Percentiles rank a stretch among this genome's conserved stretches.
These are phyloP conservation scores for Plasmodium fragile DNA, from an alignment of 169 alveolate genomes.

Conservation along the genomic window DNA sequence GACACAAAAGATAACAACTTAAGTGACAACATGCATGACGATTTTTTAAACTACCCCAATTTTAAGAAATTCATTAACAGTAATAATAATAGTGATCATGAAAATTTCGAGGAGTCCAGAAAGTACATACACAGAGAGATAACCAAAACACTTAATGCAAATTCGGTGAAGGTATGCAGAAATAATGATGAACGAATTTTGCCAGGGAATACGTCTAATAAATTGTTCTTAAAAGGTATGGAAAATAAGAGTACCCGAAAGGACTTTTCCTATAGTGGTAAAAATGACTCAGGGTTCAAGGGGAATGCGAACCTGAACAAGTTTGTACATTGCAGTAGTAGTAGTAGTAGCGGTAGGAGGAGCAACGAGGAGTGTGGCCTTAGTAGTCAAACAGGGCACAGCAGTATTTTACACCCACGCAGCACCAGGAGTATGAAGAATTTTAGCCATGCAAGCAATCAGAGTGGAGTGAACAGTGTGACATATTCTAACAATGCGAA, in stretches of 20 bases:
- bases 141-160: slow-evolving; percentile 67
- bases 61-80: slow-evolving; percentile 38
- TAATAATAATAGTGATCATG: slow-evolving; percentile 36
- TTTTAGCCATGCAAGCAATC: neutral
- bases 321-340: neutral
- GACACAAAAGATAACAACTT: slow-evolving; percentile 24
- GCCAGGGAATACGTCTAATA: neutral
- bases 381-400: neutral
- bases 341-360: neutral
- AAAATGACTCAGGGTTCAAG: neutral
- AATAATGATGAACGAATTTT: neutral
- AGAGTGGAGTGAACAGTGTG: neutral
- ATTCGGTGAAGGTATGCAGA: slow-evolving; percentile 30
- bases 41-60: slow-evolving; percentile 63
- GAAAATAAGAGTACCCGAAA: slow-evolving; percentile 6
- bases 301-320: slow-evolving; percentile 2
- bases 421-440: neutral
- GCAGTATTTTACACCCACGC: neutral
- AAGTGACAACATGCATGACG: slow-evolving; percentile 42
- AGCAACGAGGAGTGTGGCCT: neutral
- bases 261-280: slow-evolving; percentile 10
- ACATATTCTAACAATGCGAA: neutral
- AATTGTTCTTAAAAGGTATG: neutral
- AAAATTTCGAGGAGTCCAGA: slow-evolving; percentile 70
- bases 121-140: slow-evolving; percentile 73